These are phyloP conservation scores for Candida xiaguanensis DNA, from an alignment of 805 yeast species.

Conservation along the genomic window DNA sequence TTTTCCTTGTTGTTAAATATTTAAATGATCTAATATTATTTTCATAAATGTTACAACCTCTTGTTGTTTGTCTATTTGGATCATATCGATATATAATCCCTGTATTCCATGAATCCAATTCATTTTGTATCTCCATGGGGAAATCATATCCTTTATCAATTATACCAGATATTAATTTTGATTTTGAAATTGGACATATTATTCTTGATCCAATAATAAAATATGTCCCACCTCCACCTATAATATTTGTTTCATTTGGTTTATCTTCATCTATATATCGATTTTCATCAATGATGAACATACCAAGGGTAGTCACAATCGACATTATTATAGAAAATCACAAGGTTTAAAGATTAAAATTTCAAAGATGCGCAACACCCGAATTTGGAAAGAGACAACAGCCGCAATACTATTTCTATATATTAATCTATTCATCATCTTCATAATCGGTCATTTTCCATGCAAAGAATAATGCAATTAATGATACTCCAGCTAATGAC, in stretches of 20 bases:
- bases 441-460: conserved; percentile 24
- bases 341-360: too few relatives aligned
- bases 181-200: conserved; percentile 33
- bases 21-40: conserved; percentile 54
- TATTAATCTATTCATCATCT: conserved; percentile 21
- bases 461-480: conserved; percentile 17
- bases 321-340: conserved; percentile 11
- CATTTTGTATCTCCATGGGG: conserved; percentile 44
- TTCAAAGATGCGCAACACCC: too few relatives aligned
- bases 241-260: conserved; percentile 43
- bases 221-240: conserved; percentile 91
- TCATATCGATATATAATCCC: conserved; percentile 56
- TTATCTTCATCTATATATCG: conserved; percentile 44
- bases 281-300: conserved; percentile 89
- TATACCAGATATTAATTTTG: conserved; percentile 55
- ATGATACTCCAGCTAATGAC: conserved; percentile 21
- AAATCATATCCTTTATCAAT: conserved; percentile 81
- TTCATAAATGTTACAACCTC: conserved; percentile 78
- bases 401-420: too few relatives aligned
- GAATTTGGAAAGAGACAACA: too few relatives aligned
- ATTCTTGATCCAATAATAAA: conserved; percentile 73
- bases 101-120: conserved; percentile 58
- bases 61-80: conserved; percentile 56
- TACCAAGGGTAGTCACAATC: conserved; percentile 67
- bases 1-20: conserved; percentile 57